Evolutionary conservation across 2,329 filamentous ascomycete genomes (phyloP), one percentile per base, ranked within the genome.

Genomic region (Bipolaris gigantea): DNA sequence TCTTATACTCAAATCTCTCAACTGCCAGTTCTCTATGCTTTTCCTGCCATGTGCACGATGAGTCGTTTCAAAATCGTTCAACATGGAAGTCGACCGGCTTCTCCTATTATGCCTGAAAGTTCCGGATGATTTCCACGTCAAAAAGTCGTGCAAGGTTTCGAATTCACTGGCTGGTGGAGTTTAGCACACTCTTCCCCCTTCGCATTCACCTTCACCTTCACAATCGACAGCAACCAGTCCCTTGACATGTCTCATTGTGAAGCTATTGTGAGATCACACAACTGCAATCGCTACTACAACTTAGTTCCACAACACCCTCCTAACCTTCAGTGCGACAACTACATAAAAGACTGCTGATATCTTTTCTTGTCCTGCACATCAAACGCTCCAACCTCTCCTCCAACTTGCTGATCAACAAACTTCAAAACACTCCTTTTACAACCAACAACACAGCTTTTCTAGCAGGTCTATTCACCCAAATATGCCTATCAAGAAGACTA

Each of bases 211-310:
- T 63, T 55, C 56, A 63, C 52, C 46, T 62, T 38, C 53, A 45
- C 53, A 49, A 43, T 51, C 51, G 54, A 50, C 48, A 27, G 44
- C 11, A 19, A 41, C 38, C 35, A 36, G 21, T 50, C 50, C 53
- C 55, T 50, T 23, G 8, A 48, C 53, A 57, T 63, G 60, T 60
- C 50, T 60, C 61, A 64, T 60, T 66, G 55, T 66, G 60, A 58
- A 61, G 47, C 47, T 54, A 48, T 55, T 57, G 46, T 53, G 18
- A 33, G 23, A 42, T 54, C 44, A 43, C 43, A 36, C 35, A 30
- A 39, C 36, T 10, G 25, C 58, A 56, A 62, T 54, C 35, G 50
- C 51, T 57, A 56, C 59, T 58, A 51, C 55, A 34, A 19, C 32
- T 33, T 42, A 27, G 19, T 49, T 59, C 40, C 53, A 62, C 58